Conservation (phyloP, 768 basidiomycete species). For the Mycena crocata region DNA sequence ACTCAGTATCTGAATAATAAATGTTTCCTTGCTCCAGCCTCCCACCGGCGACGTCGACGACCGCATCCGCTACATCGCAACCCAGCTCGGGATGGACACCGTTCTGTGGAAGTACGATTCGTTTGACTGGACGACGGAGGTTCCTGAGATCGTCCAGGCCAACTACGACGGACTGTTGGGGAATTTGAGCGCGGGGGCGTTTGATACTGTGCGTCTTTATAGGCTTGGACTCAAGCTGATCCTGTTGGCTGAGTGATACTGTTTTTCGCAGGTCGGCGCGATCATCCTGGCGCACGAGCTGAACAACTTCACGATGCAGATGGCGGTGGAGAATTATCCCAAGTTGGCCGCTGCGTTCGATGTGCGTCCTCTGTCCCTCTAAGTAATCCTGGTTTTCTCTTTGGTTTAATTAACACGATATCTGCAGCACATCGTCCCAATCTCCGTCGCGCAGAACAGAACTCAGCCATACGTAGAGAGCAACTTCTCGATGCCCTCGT, state of each 20-base stretch:
- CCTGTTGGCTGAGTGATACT: neutral
- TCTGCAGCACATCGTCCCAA: conserved; percentile 58
- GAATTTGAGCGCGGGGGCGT: neutral
- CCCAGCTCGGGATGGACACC: conserved; percentile 49
- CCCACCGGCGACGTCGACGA: conserved; percentile 30
- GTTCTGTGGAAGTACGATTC: conserved; percentile 77
- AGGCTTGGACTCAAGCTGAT: no score
- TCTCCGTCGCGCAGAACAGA: conserved; percentile 62
- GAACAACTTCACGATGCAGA: conserved; percentile 68
- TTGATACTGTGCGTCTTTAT: conserved; percentile 6
- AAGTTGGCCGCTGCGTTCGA: conserved; percentile 58
- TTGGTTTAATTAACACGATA: neutral
- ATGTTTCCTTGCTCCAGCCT: neutral
- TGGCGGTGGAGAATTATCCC: conserved; percentile 63
- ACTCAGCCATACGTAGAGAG: conserved; percentile 65
- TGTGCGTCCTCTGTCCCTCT: no score
- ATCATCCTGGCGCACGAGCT: conserved; percentile 59
- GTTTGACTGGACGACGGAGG: conserved; percentile 46
- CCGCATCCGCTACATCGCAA: conserved; percentile 26
- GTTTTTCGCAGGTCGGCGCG: conserved; percentile 15
- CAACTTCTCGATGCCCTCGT: conserved; percentile 29
- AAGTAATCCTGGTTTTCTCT: neutral
- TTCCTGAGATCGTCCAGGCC: neutral
- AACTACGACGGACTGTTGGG: conserved; percentile 10
- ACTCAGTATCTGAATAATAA: no score